These are phyloP conservation scores for Arctium minus DNA, from an alignment of 129 eudicot species.

Conservation along the genomic window DNA sequence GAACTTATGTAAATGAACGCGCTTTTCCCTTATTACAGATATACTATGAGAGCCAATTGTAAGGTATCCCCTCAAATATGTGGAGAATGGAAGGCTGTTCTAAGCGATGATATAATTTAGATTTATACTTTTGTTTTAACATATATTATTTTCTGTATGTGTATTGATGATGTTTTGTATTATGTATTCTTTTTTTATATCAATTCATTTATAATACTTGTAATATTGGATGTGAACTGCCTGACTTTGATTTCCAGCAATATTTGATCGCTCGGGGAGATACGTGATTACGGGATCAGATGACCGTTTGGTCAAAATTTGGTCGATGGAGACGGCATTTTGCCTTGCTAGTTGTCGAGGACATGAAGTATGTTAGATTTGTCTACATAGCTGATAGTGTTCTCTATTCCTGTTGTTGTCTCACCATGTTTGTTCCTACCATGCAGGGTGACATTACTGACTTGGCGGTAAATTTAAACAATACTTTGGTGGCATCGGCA, in stretches of 20 bases:
- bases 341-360: conserved; percentile 97
- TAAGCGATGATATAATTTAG: too few relatives aligned
- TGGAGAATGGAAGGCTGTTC: too few relatives aligned
- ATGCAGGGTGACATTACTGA: conserved; percentile 97
- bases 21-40: too few relatives aligned
- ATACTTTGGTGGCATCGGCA: conserved; percentile 92
- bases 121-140: too few relatives aligned
- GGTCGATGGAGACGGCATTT: conserved; percentile 99
- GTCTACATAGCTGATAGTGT: background rate
- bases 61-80: too few relatives aligned
- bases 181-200: background rate
- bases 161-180: background rate
- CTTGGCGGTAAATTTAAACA: conserved; percentile 83
- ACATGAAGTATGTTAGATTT: conserved; percentile 73
- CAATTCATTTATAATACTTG: background rate
- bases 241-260: conserved; percentile 45
- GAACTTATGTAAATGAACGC: too few relatives aligned
- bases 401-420: conserved; percentile 3
- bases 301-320: conserved; percentile 93
- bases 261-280: conserved; percentile 91
- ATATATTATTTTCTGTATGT: background rate
- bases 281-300: conserved; percentile 97
- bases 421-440: conserved; percentile 11
- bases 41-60: too few relatives aligned
- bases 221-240: background rate